These are phyloP conservation scores for Citeromyces matritensis DNA, from an alignment of 805 yeast species.

Conservation along the genomic window DNA sequence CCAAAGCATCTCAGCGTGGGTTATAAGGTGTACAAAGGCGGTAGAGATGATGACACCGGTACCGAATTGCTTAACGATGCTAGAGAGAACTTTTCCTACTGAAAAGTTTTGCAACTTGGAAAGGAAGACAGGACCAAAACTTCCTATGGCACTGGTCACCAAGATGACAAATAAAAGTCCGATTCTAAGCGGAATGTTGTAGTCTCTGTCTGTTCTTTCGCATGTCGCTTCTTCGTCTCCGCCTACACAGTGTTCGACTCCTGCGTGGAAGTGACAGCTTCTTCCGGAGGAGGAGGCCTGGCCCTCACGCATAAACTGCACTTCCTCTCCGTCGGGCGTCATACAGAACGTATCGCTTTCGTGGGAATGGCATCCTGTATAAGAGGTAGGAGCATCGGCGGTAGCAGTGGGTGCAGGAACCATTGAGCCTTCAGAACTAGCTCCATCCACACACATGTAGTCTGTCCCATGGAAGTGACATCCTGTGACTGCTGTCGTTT, in stretches of 20 bases:
- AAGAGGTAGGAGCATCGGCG: neutral
- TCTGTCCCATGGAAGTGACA: neutral
- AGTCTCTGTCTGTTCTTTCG: neutral
- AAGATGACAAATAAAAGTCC: neutral
- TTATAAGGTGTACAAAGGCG: constrained; percentile 53
- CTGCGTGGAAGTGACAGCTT: neutral
- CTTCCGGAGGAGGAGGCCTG: neutral
- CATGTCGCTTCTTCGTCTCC: neutral
- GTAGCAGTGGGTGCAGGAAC: neutral
- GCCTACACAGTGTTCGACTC: constrained; percentile 1
- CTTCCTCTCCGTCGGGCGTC: neutral
- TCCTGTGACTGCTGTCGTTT: neutral
- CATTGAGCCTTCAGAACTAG: neutral
- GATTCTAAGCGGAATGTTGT: neutral
- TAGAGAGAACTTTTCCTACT: neutral
- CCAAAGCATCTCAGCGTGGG: constrained; percentile 35
- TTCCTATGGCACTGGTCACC: neutral
- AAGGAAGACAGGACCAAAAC: neutral
- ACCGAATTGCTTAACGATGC: constrained; percentile 26
- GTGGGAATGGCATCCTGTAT: neutral
- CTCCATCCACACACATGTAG: neutral
- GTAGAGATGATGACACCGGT: constrained; percentile 70
- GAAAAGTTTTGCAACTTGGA: neutral
- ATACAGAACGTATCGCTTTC: neutral
- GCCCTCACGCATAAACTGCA: neutral